A percentile compares a stretch with the other conserved stretches of the same genome.
These are phyloP conservation scores for Neofusicoccum cordaticola DNA, from an alignment of 2,329 filamentous ascomycete species.

Conservation along the genomic window DNA sequence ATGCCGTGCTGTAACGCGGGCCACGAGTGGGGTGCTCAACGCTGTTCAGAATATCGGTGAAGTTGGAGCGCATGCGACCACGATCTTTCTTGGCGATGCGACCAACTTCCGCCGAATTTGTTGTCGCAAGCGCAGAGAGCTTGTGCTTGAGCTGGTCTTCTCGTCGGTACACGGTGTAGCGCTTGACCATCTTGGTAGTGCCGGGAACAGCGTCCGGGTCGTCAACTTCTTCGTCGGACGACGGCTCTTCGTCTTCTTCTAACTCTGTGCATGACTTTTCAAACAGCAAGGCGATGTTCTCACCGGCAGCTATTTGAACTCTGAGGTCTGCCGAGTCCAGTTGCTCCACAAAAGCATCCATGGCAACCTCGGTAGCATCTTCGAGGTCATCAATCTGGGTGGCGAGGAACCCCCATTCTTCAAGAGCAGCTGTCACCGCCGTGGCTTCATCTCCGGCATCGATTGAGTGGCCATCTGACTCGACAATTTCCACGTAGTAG, in stretches of 20 bases:
- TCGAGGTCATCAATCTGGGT: conserved; percentile 74
- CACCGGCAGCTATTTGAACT: conserved; percentile 74
- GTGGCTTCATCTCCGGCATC: conserved; percentile 67
- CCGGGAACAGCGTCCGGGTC: conserved; percentile 26
- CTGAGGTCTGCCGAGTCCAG: conserved; percentile 70
- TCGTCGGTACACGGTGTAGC: conserved; percentile 66
- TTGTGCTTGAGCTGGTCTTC: conserved; percentile 59
- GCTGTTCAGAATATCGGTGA: conserved; percentile 63
- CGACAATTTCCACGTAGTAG: conserved; percentile 72
- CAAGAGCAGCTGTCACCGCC: conserved; percentile 71
- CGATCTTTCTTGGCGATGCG: conserved; percentile 65
- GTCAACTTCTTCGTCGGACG: conserved; percentile 45
- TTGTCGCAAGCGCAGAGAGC: conserved; percentile 58
- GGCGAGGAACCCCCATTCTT: conserved; percentile 77
- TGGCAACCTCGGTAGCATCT: conserved; percentile 65
- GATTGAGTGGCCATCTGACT: conserved; percentile 72
- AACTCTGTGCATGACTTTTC: conserved; percentile 65
- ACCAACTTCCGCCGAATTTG: conserved; percentile 49
- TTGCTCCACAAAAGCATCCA: conserved; percentile 82
- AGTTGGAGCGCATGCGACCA: conserved; percentile 64
- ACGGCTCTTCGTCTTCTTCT: conserved; percentile 55
- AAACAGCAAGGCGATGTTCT: conserved; percentile 78
- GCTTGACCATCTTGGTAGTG: conserved; percentile 51
- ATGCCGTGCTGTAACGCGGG: conserved; percentile 63
- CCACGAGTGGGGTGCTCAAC: conserved; percentile 66